Percentiles rank a stretch among this genome's conserved stretches.
Conservation (phyloP, 208 protist species). For the Perkinsela sp. region DNA sequence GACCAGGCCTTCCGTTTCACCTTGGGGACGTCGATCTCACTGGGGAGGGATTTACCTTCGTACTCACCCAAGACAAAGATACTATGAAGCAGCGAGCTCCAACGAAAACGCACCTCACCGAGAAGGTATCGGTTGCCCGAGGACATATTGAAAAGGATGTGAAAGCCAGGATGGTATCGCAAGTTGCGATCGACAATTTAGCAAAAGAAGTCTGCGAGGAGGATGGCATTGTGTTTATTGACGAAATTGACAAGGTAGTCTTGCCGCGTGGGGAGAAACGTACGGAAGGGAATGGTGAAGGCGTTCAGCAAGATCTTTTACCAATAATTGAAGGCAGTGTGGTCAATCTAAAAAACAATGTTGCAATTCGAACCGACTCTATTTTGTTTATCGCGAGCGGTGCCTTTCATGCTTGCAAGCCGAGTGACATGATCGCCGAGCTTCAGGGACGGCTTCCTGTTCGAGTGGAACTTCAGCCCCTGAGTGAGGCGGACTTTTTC, state of each 20-base stretch:
- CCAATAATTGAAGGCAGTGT: conserved; percentile 83
- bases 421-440: conserved; percentile 73
- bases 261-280: neutral
- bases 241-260: conserved; percentile 93
- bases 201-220: conserved; percentile 49
- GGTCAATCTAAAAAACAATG: conserved; percentile 82
- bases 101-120: conserved; percentile 20
- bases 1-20: neutral
- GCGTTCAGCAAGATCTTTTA: conserved; percentile 87
- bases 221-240: conserved; percentile 89
- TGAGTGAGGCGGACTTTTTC: conserved; percentile 74
- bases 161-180: conserved; percentile 57
- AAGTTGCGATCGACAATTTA: conserved; percentile 40
- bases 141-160: conserved; percentile 45
- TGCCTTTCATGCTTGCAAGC: conserved; percentile 75
- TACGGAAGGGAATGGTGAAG: conserved; percentile 33
- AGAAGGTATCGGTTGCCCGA: conserved; percentile 35
- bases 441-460: conserved; percentile 84
- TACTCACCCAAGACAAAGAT: conserved; percentile 2
- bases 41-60: neutral
- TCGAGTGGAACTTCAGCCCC: conserved; percentile 81
- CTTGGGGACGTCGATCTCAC: neutral
- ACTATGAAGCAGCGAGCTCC: conserved; percentile 5
- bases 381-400: conserved; percentile 89
- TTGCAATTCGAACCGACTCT: conserved; percentile 73